These are phyloP conservation scores for Luffa aegyptiaca DNA, from an alignment of 306 rosid genomes.

Conservation along the genomic window DNA sequence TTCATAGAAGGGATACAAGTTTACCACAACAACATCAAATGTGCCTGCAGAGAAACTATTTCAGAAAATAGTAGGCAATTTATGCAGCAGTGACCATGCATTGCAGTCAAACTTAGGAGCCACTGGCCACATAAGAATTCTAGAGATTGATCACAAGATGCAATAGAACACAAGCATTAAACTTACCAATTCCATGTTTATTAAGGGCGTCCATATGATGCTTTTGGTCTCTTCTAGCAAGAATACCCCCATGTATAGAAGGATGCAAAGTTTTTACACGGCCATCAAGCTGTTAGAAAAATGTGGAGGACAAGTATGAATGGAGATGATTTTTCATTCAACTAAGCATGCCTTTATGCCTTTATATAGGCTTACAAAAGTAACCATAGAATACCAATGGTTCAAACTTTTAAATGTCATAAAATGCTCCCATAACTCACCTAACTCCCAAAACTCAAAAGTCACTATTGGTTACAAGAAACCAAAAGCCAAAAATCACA, in stretches of 20 bases:
- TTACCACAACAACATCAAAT: slow-evolving; percentile 89
- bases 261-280: slow-evolving; percentile 97
- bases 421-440: too few relatives aligned
- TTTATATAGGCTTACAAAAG: too few relatives aligned
- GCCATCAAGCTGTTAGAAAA: slow-evolving; percentile 98
- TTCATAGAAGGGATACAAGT: slow-evolving; percentile 80
- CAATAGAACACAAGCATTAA: not conserved
- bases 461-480: too few relatives aligned
- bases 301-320: too few relatives aligned
- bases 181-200: slow-evolving; percentile 77
- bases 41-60: slow-evolving; percentile 42
- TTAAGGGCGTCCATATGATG: slow-evolving; percentile 81
- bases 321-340: too few relatives aligned
- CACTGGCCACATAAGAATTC: not conserved
- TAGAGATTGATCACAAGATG: not conserved
- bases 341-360: too few relatives aligned
- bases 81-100: not conserved
- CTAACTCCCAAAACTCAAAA: too few relatives aligned
- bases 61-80: not conserved
- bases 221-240: slow-evolving; percentile 83
- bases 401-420: too few relatives aligned
- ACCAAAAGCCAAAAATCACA: too few relatives aligned
- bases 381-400: too few relatives aligned
- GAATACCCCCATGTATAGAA: slow-evolving; percentile 80
- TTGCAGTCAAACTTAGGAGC: not conserved